phyloP scores from a whole-genome alignment of 2,329 filamentous ascomycete species.

The Talaromyces funiculosus region DNA sequence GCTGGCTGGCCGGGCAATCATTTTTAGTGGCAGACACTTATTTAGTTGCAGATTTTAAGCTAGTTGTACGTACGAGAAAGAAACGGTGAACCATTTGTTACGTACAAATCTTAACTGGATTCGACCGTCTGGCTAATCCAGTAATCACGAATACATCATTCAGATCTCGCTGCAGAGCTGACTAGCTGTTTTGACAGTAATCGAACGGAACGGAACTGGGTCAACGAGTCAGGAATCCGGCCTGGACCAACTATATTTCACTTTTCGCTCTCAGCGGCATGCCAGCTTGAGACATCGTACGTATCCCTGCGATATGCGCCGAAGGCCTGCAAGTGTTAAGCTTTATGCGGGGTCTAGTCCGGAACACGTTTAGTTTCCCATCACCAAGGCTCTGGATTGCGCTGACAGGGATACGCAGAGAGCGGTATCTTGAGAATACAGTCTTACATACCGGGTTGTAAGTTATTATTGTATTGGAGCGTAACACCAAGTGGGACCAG shows the following conservation, averaged over 20 bases:
- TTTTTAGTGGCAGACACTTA: background rate
- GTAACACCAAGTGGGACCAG: background rate
- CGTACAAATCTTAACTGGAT: too few species aligned
- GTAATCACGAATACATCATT: background rate
- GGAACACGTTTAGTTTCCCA: background rate
- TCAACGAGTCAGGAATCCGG: background rate
- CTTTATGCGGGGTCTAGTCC: background rate
- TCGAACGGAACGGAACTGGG: background rate
- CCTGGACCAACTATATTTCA: background rate
- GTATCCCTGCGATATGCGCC: background rate
- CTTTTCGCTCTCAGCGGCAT: background rate
- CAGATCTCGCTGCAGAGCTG: background rate
- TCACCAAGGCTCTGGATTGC: background rate
- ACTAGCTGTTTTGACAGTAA: background rate
- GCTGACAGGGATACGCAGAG: background rate
- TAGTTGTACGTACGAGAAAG: background rate
- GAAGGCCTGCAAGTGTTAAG: background rate
- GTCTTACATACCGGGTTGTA: slow-evolving; percentile 2
- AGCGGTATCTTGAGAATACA: background rate
- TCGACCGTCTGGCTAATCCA: background rate
- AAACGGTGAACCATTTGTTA: background rate
- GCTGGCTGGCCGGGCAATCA: background rate
- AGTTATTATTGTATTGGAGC: background rate
- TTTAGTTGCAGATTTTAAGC: background rate
- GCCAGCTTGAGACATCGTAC: background rate